These are phyloP conservation scores for Syncephalastrum racemosum DNA, from an alignment of 371 early-diverging fungal genomes.

Conservation along the genomic window DNA sequence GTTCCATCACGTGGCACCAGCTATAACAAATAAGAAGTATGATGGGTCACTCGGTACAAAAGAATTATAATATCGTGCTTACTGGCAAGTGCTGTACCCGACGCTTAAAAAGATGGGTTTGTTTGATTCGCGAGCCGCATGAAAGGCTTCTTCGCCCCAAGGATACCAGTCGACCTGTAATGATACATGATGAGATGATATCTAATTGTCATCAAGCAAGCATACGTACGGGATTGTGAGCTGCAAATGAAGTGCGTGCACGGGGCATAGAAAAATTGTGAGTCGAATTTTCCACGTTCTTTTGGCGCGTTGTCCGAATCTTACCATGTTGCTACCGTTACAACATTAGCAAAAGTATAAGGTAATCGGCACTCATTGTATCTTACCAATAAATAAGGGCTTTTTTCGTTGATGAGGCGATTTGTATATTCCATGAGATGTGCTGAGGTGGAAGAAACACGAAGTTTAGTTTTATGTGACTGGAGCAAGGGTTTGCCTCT, in stretches of 20 bases:
- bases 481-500: no score
- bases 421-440: slow-evolving; percentile 32
- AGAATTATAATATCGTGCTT: slow-evolving; percentile 11
- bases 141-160: slow-evolving; percentile 71
- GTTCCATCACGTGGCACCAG: slow-evolving; percentile 76
- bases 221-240: slow-evolving; percentile 44
- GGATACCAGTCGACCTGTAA: slow-evolving; percentile 71
- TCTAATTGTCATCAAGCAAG: slow-evolving; percentile 2
- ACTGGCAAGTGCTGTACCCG: slow-evolving; percentile 73
- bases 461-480: no score
- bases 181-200: slow-evolving; percentile 3
- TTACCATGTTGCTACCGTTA: slow-evolving; percentile 49
- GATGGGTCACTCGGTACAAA: not conserved
- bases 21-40: slow-evolving; percentile 13
- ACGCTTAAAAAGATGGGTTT: slow-evolving; percentile 68
- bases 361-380: not conserved
- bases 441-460: no score
- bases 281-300: not conserved
- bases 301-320: no score
- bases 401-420: slow-evolving; percentile 57
- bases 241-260: slow-evolving; percentile 11
- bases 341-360: not conserved
- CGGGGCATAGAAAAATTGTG: not conserved
- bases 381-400: slow-evolving; percentile 60
- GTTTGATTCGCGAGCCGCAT: slow-evolving; percentile 46